These are phyloP conservation scores for Geoglossum glabrum DNA, from an alignment of 495 filamentous ascomycete genomes.

Conservation along the genomic window DNA sequence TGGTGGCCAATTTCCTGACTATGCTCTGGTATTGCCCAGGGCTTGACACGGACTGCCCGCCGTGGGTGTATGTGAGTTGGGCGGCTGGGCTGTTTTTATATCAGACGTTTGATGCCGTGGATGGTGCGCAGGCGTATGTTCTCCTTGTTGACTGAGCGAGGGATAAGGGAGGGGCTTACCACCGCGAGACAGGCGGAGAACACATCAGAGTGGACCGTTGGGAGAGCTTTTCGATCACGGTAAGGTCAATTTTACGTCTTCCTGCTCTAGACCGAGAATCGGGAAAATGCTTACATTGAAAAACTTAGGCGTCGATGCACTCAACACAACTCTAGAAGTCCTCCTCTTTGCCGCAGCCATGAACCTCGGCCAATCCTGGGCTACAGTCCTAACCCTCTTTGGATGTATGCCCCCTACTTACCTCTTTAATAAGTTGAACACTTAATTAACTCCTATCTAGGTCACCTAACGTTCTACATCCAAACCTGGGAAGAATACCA, in stretches of 20 bases:
- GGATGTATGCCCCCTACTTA: too few species aligned
- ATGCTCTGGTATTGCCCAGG: conserved; percentile 92
- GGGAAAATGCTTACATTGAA: neutral
- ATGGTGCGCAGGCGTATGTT: conserved; percentile 77
- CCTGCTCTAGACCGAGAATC: neutral
- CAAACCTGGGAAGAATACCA: conserved; percentile 99
- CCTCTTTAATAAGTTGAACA: too few species aligned
- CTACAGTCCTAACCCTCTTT: conserved; percentile 67
- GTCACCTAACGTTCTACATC: conserved; percentile 81
- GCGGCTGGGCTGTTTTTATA: conserved; percentile 81
- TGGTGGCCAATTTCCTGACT: conserved; percentile 79
- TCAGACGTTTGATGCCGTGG: conserved; percentile 95
- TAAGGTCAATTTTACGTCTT: conserved; percentile 14
- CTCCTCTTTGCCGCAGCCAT: conserved; percentile 77
- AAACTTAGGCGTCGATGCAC: conserved; percentile 57
- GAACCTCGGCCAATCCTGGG: conserved; percentile 87
- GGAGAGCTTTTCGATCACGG: conserved; percentile 97
- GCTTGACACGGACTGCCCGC: conserved; percentile 77
- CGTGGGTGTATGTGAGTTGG: conserved; percentile 89
- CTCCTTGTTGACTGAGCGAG: neutral
- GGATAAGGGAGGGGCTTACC: neutral
- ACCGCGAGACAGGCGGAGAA: conserved; percentile 43
- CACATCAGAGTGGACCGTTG: conserved; percentile 76
- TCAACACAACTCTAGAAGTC: conserved; percentile 86
- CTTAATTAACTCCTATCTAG: conserved; percentile 21